A percentile compares a stretch with the other conserved stretches of the same genome.
These are phyloP conservation scores for Selenicereus undatus DNA, from an alignment of 148 eudicot genomes.

Conservation along the genomic window DNA sequence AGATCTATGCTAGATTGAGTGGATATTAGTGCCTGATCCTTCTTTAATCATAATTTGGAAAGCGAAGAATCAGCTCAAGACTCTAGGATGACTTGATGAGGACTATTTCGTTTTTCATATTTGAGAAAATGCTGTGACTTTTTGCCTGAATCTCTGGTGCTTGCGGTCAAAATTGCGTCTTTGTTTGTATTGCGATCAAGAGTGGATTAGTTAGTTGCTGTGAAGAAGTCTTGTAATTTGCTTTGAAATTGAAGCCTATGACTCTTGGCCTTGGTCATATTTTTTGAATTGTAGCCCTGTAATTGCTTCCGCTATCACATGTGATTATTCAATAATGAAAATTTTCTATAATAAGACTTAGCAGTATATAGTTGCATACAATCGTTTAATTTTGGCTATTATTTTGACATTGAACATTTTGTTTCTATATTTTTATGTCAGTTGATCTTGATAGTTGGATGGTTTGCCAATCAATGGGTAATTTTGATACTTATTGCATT, in stretches of 20 bases:
- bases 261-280: neutral
- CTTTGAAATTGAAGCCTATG: neutral
- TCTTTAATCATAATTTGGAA: neutral
- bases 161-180: neutral
- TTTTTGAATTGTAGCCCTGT: too few species aligned
- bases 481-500: neutral
- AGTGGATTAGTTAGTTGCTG: neutral
- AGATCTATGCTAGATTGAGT: constrained; percentile 1
- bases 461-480: neutral
- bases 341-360: neutral
- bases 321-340: too few species aligned
- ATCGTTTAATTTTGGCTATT: neutral
- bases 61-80: neutral
- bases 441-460: neutral
- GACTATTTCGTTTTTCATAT: neutral
- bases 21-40: neutral
- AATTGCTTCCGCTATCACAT: too few species aligned
- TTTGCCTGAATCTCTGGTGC: neutral
- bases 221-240: neutral
- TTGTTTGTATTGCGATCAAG: neutral
- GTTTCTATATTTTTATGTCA: neutral
- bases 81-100: neutral
- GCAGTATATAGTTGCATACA: neutral
- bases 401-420: neutral
- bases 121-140: neutral